Evolutionary conservation across 257 asterid species (phyloP).

Genomic region (Solanum chilense): DNA sequence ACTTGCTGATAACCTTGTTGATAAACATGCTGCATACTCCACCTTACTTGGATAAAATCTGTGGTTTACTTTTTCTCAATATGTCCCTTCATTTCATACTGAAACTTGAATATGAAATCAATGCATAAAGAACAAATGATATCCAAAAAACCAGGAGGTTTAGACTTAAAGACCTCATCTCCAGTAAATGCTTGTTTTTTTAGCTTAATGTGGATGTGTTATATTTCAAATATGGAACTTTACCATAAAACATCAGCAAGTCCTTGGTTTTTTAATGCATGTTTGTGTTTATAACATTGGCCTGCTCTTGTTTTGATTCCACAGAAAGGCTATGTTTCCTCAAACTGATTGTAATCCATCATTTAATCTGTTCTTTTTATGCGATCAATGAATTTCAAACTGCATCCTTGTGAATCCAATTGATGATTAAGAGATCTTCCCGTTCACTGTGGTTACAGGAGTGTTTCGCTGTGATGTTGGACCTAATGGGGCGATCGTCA

Average conservation of each 20-base stretch:
- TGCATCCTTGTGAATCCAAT: not conserved
- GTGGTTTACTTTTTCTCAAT: not conserved
- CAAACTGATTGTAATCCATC: not conserved
- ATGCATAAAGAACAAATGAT: not conserved
- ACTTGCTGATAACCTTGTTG: not conserved
- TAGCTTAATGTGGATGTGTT: not conserved
- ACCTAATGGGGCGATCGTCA: slow-evolving; percentile 22
- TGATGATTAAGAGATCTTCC: not conserved
- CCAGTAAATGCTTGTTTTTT: not conserved
- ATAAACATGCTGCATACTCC: not conserved
- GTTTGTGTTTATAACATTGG: not conserved
- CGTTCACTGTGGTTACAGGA: slow-evolving; percentile 14
- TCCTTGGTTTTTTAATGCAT: not conserved
- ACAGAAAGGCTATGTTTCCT: not conserved
- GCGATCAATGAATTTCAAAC: not conserved
- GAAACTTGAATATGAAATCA: not conserved
- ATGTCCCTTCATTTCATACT: not conserved
- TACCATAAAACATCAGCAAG: not conserved
- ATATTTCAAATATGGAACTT: not conserved
- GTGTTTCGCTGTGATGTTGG: slow-evolving; percentile 24
- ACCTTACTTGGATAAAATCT: not conserved
- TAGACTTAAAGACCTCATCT: not conserved
- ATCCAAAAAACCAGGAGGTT: not conserved
- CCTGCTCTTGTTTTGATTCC: not conserved
- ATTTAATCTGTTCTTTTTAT: not conserved